phyloP scores from a whole-genome alignment of 179 eudicot species.

The Spinacia oleracea region DNA sequence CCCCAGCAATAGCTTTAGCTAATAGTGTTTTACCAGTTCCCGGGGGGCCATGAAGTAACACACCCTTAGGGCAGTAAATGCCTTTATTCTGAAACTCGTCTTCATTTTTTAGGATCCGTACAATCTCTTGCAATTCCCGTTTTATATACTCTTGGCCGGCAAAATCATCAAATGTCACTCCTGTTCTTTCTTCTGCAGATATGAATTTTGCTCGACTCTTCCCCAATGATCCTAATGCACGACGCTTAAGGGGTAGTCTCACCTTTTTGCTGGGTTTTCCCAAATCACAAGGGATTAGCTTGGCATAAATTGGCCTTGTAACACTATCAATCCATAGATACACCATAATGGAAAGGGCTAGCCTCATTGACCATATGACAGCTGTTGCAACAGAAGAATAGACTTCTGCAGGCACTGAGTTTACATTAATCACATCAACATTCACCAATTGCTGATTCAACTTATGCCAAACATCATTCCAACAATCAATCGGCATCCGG shows the following conservation, averaged over 20 bases:
- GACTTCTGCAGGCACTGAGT: conserved; percentile 66
- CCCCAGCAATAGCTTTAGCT: conserved; percentile 97
- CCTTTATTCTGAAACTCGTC: conserved; percentile 82
- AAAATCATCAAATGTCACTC: conserved; percentile 91
- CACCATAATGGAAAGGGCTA: conserved; percentile 70
- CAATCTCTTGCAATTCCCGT: conserved; percentile 86
- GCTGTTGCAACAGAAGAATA: conserved; percentile 79
- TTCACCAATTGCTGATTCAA: conserved; percentile 87
- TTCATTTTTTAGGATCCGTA: conserved; percentile 72
- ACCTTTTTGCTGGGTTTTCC: conserved; percentile 60
- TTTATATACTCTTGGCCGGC: conserved; percentile 96
- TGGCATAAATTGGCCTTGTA: conserved; percentile 80
- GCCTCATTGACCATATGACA: conserved; percentile 95
- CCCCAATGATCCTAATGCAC: conserved; percentile 84
- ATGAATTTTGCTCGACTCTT: conserved; percentile 94
- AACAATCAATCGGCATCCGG: conserved; percentile 85
- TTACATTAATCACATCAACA: conserved; percentile 70
- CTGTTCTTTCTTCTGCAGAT: conserved; percentile 93
- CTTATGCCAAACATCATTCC: conserved; percentile 92
- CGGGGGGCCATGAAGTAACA: conserved; percentile 92
- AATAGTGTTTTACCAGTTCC: conserved; percentile 95
- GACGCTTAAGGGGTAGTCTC: conserved; percentile 53
- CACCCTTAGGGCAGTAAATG: conserved; percentile 95
- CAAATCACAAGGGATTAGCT: conserved; percentile 82
- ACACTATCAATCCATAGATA: conserved; percentile 79